These are phyloP conservation scores for Coix lacrymajobi DNA, from an alignment of 176 grass and related monocot genomes.

Conservation along the genomic window DNA sequence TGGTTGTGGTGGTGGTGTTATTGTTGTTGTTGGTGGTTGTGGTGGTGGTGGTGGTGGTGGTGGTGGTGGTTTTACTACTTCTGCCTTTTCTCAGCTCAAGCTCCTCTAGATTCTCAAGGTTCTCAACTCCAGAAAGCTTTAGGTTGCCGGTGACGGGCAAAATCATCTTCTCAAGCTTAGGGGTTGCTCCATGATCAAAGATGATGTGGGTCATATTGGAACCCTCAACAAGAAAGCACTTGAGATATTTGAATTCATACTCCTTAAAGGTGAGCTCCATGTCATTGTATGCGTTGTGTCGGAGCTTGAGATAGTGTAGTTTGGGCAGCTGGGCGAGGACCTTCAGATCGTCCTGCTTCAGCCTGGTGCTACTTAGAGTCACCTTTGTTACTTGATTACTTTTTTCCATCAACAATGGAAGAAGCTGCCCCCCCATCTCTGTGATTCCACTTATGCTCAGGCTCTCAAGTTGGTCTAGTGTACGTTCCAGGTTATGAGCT, in stretches of 20 bases:
- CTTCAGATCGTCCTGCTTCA: not conserved
- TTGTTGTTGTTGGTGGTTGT: not conserved
- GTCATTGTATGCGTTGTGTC: not conserved
- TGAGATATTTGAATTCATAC: not conserved
- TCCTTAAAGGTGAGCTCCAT: not conserved
- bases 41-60: not conserved
- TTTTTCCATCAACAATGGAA: not conserved
- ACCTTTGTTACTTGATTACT: conserved; percentile 8
- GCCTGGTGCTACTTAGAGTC: not conserved
- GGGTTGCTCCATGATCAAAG: not conserved
- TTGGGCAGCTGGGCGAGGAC: not conserved
- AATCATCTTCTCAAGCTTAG: not conserved
- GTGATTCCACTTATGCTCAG: conserved; percentile 12
- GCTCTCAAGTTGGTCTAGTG: not conserved
- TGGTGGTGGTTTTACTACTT: not conserved
- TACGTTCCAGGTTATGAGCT: not conserved
- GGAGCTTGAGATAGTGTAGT: not conserved
- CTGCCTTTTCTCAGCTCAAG: not conserved
- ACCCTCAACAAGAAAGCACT: conserved; percentile 1
- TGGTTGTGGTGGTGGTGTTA: not conserved
- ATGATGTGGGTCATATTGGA: not conserved
- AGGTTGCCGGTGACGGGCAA: not conserved
- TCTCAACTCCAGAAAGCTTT: not conserved
- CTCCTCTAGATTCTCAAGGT: not conserved
- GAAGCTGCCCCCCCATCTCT: not conserved